These are phyloP conservation scores for Eucommia ulmoides DNA, from an alignment of 257 asterid genomes.

Conservation along the genomic window DNA sequence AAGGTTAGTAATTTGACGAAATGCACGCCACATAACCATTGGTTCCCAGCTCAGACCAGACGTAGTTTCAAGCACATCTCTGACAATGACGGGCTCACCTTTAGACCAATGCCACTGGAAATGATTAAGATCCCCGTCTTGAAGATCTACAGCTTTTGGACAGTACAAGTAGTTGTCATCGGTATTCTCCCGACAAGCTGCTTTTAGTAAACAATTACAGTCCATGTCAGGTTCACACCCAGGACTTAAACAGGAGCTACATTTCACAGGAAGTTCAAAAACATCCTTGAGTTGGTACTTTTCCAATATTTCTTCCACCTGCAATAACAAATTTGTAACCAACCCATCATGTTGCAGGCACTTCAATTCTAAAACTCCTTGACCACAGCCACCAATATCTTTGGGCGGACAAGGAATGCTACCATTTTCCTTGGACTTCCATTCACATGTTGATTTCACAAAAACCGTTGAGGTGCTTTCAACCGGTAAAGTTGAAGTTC, in stretches of 20 bases:
- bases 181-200: constrained; percentile 47
- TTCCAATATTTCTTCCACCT: constrained; percentile 28
- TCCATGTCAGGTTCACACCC: constrained; percentile 11
- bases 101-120: constrained; percentile 65
- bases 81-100: constrained; percentile 87
- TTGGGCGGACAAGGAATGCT: constrained; percentile 30
- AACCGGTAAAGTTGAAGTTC: too few species aligned
- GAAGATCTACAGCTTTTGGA: constrained; percentile 50
- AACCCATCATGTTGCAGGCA: constrained; percentile 12
- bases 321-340: constrained; percentile 34
- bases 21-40: constrained; percentile 98
- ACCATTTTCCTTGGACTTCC: not conserved
- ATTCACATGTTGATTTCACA: not conserved
- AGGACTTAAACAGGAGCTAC: constrained; percentile 32
- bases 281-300: constrained; percentile 10
- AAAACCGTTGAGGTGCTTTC: too few species aligned
- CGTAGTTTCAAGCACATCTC: constrained; percentile 58
- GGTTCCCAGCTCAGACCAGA: constrained; percentile 98
- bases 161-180: constrained; percentile 53
- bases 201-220: constrained; percentile 25
- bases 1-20: constrained; percentile 39
- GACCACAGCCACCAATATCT: constrained; percentile 34
- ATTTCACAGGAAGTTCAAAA: constrained; percentile 11
- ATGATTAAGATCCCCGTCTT: constrained; percentile 45
- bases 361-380: constrained; percentile 26